Evolutionary conservation across 805 yeast genomes (phyloP), one percentile per base, ranked within the genome.

Genomic region (Ogataea naganishii): DNA sequence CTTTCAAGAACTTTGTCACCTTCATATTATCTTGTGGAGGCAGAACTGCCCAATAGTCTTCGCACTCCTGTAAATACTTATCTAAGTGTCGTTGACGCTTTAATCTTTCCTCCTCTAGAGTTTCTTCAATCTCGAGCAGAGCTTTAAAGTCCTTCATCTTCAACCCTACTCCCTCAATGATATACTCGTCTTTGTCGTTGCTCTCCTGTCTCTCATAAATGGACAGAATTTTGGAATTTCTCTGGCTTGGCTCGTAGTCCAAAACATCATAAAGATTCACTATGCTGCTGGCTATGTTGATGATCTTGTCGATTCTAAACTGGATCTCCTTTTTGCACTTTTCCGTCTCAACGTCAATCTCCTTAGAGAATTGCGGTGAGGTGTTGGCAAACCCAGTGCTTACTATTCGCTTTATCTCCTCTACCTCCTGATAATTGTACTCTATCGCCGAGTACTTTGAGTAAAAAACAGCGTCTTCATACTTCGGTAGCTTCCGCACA

Each of bases 11-110:
- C 14, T 47, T 51, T 14, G 53, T 56, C 5, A 58, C 39, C 37
- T 60, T 56, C 10, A 46, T 37, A 16, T 37, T 34, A 18, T 46
- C 49, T 3, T 47, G 33, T 24, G 53, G 56, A 35, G 66, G 64
- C 8, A 70, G 47, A 33, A 63, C 62, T 4, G 51, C 54, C 75
- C 74, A 71, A 14, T 70, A 47, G 4, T 48, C 49, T 18, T 47
- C 45, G 35, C 71, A 62, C 17, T 53, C 44, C 3, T 38, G 27
- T 23, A 56, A 36, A 35, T 54, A 59, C 16, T 43, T 36, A 7
- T 60, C 56, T 39, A 57, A 53, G 29, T 55, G 57, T 17, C 38
- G 35, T 37, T 65, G 59, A 37, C 71, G 62, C 4, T 51, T 41
- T 3, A 44, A 49, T 36, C 53, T 63, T 11, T 60, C 47, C 7